These are phyloP conservation scores for Hansenula sp. DNA, from an alignment of 1,139 yeast species.

Conservation along the genomic window DNA sequence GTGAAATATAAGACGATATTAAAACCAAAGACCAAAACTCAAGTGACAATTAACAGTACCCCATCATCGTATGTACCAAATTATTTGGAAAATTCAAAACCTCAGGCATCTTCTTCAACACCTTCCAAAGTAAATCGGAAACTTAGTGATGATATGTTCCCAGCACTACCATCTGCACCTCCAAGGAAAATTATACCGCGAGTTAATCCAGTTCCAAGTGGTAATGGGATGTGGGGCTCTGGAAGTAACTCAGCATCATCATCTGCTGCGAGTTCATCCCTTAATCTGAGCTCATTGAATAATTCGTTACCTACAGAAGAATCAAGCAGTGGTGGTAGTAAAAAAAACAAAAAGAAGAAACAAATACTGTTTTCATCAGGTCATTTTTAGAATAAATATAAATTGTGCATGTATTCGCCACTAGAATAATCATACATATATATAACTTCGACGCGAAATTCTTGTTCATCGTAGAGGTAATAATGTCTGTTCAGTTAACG, in stretches of 20 bases:
- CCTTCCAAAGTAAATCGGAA: constrained; percentile 15
- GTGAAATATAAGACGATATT: constrained; percentile 19
- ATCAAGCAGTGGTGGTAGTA: constrained; percentile 12
- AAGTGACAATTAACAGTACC: constrained; percentile 17
- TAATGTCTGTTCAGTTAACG: constrained; percentile 68
- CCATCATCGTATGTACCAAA: constrained; percentile 22
- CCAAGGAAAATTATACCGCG: constrained; percentile 31
- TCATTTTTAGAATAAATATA: too few species aligned
- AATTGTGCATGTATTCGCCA: too few species aligned
- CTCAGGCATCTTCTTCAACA: constrained; percentile 14
- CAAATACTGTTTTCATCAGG: constrained; percentile 37
- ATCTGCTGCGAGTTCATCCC: constrained; percentile 11
- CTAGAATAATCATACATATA: background rate
- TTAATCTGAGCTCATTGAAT: constrained; percentile 18
- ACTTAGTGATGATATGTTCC: constrained; percentile 41
- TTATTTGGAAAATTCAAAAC: constrained; percentile 17
- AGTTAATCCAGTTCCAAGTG: constrained; percentile 30
- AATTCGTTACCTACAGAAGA: constrained; percentile 14
- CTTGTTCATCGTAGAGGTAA: constrained; percentile 53
- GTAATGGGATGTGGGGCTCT: constrained; percentile 31
- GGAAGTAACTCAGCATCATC: constrained; percentile 7
- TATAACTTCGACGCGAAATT: too few species aligned
- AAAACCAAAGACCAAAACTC: constrained; percentile 7
- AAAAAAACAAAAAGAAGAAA: constrained; percentile 39
- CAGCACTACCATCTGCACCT: constrained; percentile 34